Evolutionary conservation across 805 yeast genomes (phyloP).

Genomic region (Yarrowia yakushimensis): DNA sequence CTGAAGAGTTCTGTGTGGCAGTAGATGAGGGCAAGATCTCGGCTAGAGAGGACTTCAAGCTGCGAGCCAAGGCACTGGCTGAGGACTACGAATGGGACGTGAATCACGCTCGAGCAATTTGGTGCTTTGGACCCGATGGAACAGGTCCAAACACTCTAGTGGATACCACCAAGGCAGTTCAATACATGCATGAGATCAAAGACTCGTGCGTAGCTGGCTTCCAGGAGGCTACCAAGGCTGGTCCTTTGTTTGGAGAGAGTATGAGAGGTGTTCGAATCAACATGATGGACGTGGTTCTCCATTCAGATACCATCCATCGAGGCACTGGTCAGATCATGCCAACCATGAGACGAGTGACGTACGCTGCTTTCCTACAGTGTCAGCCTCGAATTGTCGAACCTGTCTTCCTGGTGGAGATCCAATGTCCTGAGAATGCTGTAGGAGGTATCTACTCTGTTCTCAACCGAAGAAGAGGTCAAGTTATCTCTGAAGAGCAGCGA

Average conservation of each 20-base stretch:
- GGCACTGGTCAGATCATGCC: constrained; percentile 99
- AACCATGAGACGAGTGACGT: constrained; percentile 99
- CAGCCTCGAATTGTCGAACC: constrained; percentile 99
- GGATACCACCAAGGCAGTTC: constrained; percentile 99
- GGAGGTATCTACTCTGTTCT: constrained; percentile 99
- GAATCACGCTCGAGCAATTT: constrained; percentile 99
- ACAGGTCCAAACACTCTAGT: constrained; percentile 97
- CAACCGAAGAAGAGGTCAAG: constrained; percentile 77
- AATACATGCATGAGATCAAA: constrained; percentile 97
- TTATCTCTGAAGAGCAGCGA: constrained; percentile 98
- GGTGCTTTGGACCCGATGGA: constrained; percentile 99
- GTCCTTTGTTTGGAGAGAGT: constrained; percentile 96
- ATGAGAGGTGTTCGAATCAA: constrained; percentile 94
- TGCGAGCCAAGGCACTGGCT: constrained; percentile 97
- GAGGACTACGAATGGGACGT: constrained; percentile 99
- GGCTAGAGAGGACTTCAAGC: constrained; percentile 97
- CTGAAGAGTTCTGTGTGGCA: constrained; percentile 86
- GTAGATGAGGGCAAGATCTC: constrained; percentile 88
- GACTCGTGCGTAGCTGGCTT: constrained; percentile 99
- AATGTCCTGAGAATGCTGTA: constrained; percentile 98
- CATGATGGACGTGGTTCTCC: constrained; percentile 98
- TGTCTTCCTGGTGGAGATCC: constrained; percentile 97
- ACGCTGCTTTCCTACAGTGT: constrained; percentile 96
- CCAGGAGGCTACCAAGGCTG: constrained; percentile 99
- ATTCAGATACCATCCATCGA: constrained; percentile 99